Evolutionary conservation across 2,329 filamentous ascomycete species (phyloP), one percentile per base, ranked within the genome.

Genomic region (Colletotrichum zoysiae): DNA sequence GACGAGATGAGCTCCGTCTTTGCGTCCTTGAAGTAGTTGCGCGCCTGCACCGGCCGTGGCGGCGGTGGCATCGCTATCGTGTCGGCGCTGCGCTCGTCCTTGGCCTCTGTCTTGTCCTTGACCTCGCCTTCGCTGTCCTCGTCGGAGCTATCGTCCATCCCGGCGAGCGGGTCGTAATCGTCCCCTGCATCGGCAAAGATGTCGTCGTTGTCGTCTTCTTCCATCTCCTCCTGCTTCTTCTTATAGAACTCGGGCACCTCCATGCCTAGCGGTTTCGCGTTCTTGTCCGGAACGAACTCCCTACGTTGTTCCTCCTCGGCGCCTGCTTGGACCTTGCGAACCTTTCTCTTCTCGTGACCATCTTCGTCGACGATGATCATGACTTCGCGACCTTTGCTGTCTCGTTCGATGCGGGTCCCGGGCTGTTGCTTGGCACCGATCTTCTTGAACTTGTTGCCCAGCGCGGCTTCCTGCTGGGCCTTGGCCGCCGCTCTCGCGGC

Each of bases 81-180:
- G 40, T 75, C 76, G 68, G 75, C 35, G 46, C 67, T 67, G 11
- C 33, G 38, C 74, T 72, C 50, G 67, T 61, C 30, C 70, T 66
- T 66, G 65, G 74, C 74, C 35, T 77, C 65, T 65, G 70, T 65
- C 71, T 73, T 74, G 71, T 75, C 77, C 42, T 78, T 76, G n/a
- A 77, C 77, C 5, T 82, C 79, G 2, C 82, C 81, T 3, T 83
- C 81, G 48, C 84, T 82, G 0, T 83, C 82, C 2, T 82, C 82
- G 23, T 85, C 84, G 20, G 82, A 83, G 26, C 75, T 83, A 40
- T 79, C 78, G 18, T 81, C 85, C 74, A 92, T 81, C 7, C 85
- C 90, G 3, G 89, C 90, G 53, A 93, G 79, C 1, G 91, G 91
- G 77, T 93, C 86, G 77, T 93, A 93, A 76, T 92, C 90, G 68